phyloP scores from a whole-genome alignment of 257 asterid genomes.

The Rubia yunnanensis region DNA sequence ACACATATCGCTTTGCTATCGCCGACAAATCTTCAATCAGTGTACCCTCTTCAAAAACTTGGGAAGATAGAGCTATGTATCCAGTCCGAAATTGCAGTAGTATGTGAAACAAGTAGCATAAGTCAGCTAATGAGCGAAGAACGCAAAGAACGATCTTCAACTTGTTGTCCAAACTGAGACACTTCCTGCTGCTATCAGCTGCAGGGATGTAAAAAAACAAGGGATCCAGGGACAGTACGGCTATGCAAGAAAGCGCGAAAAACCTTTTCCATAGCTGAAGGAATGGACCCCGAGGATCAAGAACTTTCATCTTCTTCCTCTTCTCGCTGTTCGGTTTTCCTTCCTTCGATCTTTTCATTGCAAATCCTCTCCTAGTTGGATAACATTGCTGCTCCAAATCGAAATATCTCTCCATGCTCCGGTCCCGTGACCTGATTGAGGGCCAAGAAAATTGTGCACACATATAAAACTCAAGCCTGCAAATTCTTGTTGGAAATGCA shows the following conservation, averaged over 20 bases:
- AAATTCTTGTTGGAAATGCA: too few species aligned
- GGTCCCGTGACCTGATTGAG: slow-evolving; percentile 32
- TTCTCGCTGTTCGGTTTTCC: background rate
- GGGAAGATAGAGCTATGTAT: slow-evolving; percentile 39
- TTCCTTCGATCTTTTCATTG: slow-evolving; percentile 21
- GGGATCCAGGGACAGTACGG: slow-evolving; percentile 50
- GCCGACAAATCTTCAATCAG: slow-evolving; percentile 37
- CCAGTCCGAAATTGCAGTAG: slow-evolving; percentile 52
- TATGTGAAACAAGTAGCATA: slow-evolving; percentile 46
- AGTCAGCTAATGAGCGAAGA: slow-evolving; percentile 47
- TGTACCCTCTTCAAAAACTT: slow-evolving; percentile 10
- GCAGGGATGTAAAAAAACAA: slow-evolving; percentile 60
- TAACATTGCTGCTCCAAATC: slow-evolving; percentile 5
- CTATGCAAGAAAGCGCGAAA: slow-evolving; percentile 36
- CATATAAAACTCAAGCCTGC: background rate
- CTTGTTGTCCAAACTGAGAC: slow-evolving; percentile 35
- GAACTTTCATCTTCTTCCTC: slow-evolving; percentile 16
- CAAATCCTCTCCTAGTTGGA: slow-evolving; percentile 19
- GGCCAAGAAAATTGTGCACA: background rate
- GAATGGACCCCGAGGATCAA: slow-evolving; percentile 46
- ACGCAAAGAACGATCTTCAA: slow-evolving; percentile 37
- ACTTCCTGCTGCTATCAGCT: slow-evolving; percentile 18
- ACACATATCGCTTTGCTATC: slow-evolving; percentile 45
- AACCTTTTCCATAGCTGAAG: slow-evolving; percentile 50
- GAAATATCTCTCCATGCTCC: slow-evolving; percentile 25